phyloP scores from a whole-genome alignment of 495 filamentous ascomycete species.

The Cryomyces antarcticus region DNA sequence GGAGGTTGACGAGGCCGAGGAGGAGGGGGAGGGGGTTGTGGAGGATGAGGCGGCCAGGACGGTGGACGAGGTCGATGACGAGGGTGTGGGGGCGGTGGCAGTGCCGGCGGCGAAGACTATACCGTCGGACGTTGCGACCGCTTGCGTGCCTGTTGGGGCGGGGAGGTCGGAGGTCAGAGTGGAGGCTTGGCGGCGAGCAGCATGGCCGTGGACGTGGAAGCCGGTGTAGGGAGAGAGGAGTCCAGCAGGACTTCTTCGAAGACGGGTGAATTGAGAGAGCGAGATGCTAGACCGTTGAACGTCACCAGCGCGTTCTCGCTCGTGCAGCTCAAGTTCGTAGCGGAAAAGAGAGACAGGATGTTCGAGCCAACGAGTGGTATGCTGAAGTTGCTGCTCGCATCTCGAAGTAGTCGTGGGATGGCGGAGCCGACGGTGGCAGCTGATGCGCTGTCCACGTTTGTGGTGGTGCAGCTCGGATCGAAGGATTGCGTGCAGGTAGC shows the following conservation, averaged over 20 bases:
- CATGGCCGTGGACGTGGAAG: neutral
- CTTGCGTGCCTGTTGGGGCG: too few species aligned
- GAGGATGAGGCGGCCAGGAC: neutral
- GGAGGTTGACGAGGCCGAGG: constrained; percentile 3
- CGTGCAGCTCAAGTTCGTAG: constrained; percentile 51
- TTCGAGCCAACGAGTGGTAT: constrained; percentile 45
- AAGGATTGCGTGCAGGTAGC: constrained; percentile 39
- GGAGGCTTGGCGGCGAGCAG: neutral
- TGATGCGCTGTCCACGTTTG: constrained; percentile 26
- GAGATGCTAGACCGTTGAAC: constrained; percentile 30
- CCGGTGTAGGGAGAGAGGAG: neutral
- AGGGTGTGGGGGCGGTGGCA: constrained; percentile 1
- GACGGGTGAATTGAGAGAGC: constrained; percentile 15
- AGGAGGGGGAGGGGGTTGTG: constrained; percentile 4
- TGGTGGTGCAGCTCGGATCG: constrained; percentile 51
- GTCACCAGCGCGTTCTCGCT: constrained; percentile 72
- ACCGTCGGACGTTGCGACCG: constrained; percentile 7
- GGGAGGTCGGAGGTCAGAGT: neutral
- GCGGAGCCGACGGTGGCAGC: constrained; percentile 66
- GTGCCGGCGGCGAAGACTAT: constrained; percentile 10
- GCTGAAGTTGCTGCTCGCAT: constrained; percentile 46
- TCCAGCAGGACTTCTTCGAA: neutral
- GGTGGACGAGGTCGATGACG: neutral
- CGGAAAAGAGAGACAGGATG: constrained; percentile 58
- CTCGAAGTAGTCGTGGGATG: constrained; percentile 49